Base-by-base conservation (phyloP, 2,329 filamentous ascomycete species). In the Epicoccum nigrum region DNA sequence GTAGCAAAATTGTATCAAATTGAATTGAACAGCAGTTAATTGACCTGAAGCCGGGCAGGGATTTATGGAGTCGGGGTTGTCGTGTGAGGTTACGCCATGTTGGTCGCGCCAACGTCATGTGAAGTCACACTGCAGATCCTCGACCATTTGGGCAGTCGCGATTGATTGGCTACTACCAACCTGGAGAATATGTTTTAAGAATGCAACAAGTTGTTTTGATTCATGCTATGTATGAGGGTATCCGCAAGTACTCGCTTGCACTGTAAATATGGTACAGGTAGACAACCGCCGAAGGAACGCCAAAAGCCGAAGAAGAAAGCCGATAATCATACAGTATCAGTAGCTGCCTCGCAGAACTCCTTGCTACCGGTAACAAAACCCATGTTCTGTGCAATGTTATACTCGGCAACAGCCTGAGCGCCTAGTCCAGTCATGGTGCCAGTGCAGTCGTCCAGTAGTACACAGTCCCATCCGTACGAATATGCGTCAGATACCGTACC, bases 401-500 rank as follows among this genome's bases (percentile, higher is more conserved):
- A 74, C 42, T 76, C 73, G 31, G 70, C 67, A 11, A 76, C 63
- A 38, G 65, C 71, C 45, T 75, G 72, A 2, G 75, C 74, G 15
- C 70, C 69, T 27, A 69, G 53, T 11, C 67, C 68, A 1, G 74
- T 76, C 73, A 75, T 74, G 0, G 74, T 76, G 7, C 72, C 74
- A 2, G 73, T 73, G 55, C 73, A 77, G 57, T 76, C 74, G 47
- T 64, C 58, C 33, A 77, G 59, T 15, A 76, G 62, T 34, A 77
- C 64, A 65, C 73, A 76, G 48, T 76, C 74, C 71, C 72, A 77
- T 19, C 56, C 74, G 53, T 67, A 76, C 13, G 67, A 72, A 60
- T 76, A 77, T 1, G 74, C 71, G 44, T 76, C 74, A 12, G 72
- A 73, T 17, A 76, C 60, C 1, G 74, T 76, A 19, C 74, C 74